A percentile compares a stretch with the other conserved stretches of the same genome.
Conservation (phyloP, 2,329 filamentous ascomycete species). For the Stachybotrys chlorohalonatus region DNA sequence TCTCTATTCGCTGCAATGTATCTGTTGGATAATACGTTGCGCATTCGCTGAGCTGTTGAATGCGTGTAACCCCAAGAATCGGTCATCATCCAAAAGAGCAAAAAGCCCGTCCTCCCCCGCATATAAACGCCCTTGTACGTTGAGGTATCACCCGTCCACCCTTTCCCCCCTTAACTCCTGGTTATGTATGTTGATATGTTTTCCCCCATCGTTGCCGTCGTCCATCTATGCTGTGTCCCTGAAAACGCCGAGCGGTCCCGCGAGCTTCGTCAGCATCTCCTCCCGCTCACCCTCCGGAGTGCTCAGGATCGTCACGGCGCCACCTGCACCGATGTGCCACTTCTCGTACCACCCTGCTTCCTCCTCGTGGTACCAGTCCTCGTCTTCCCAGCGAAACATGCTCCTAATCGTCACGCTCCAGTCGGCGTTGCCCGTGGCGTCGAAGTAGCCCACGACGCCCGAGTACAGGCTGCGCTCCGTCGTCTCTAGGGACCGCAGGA, state of each 20-base stretch:
- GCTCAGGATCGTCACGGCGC: constrained; percentile 80
- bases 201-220: neutral
- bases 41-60: too few species aligned
- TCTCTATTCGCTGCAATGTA: neutral
- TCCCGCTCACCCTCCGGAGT: constrained; percentile 73
- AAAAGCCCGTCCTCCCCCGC: neutral
- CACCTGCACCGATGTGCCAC: constrained; percentile 85
- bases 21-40: too few species aligned
- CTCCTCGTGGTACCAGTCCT: constrained; percentile 24
- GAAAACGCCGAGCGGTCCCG: constrained; percentile 45
- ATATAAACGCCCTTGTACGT: constrained; percentile 12
- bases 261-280: constrained; percentile 78
- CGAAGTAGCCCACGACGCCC: constrained; percentile 83
- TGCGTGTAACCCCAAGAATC: neutral
- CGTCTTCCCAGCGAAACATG: constrained; percentile 64
- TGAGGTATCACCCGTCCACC: constrained; percentile 17
- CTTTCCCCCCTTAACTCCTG: neutral
- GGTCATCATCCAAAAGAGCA: neutral
- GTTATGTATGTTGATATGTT: neutral
- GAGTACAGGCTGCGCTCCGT: constrained; percentile 69
- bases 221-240: constrained; percentile 16
- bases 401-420: constrained; percentile 89
- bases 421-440: constrained; percentile 74
- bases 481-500: constrained; percentile 61
- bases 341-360: constrained; percentile 34